These are phyloP conservation scores for Isatis tinctoria DNA, from an alignment of 345 rosid genomes.

Conservation along the genomic window DNA sequence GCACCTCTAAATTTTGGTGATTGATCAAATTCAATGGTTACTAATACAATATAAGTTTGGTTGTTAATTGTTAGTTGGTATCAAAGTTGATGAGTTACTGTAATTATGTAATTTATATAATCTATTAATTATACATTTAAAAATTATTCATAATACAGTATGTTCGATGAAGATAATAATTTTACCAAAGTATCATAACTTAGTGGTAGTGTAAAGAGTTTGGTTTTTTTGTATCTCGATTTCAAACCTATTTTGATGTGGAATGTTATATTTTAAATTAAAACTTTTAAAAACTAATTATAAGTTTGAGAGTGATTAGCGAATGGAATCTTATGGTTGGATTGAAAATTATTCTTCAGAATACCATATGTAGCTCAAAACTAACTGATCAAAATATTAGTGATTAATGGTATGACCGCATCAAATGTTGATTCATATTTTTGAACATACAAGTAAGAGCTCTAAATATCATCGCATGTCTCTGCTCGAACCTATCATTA, in stretches of 20 bases:
- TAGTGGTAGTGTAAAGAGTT: too few species aligned
- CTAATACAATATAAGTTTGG: background rate
- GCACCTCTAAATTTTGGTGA: background rate
- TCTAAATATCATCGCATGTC: background rate
- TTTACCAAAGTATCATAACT: too few species aligned
- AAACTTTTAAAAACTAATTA: too few species aligned
- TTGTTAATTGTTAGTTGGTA: background rate
- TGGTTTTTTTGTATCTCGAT: too few species aligned
- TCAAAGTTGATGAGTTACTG: background rate
- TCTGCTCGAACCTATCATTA: background rate
- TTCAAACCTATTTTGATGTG: too few species aligned
- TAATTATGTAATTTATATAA: background rate
- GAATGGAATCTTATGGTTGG: background rate
- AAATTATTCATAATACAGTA: too few species aligned
- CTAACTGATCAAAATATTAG: background rate
- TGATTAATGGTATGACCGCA: background rate
- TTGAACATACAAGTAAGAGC: background rate
- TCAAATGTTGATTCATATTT: background rate
- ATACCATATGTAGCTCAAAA: background rate
- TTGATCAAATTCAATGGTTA: background rate
- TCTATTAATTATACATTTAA: background rate
- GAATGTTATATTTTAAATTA: too few species aligned
- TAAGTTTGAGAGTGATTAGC: too few species aligned
- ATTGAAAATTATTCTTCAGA: background rate
- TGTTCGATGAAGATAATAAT: background rate